Percentiles rank a stretch among this genome's conserved stretches.
Conservation (phyloP, 2,329 filamentous ascomycete species). For the Penicillium expansum region DNA sequence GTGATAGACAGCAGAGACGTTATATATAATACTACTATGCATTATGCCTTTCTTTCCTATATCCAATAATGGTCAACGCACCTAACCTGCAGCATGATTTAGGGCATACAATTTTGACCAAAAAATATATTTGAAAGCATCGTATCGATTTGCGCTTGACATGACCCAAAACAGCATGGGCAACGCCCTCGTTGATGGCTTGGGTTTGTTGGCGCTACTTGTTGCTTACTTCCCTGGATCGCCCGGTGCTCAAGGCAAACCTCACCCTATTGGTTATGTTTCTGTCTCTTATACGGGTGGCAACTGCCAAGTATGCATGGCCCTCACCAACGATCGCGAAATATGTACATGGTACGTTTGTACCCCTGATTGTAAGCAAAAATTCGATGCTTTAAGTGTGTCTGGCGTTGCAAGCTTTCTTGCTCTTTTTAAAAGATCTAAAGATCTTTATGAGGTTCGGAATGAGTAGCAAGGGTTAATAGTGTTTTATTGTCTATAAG, state of each 20-base stretch:
- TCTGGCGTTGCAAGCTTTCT: background rate
- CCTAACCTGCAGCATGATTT: background rate
- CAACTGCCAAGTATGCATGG: background rate
- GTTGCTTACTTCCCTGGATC: background rate
- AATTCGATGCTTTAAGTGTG: background rate
- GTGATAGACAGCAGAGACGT: background rate
- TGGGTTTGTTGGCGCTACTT: background rate
- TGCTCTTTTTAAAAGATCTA: no score
- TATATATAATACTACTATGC: no score
- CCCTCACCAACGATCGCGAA: background rate
- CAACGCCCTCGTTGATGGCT: background rate
- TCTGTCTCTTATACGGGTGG: background rate
- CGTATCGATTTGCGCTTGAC: background rate
- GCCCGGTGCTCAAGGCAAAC: background rate
- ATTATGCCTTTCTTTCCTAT: background rate
- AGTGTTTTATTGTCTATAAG: background rate
- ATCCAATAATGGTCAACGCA: no score
- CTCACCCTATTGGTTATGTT: background rate
- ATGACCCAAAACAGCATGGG: background rate
- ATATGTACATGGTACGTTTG: background rate
- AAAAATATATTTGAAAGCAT: background rate
- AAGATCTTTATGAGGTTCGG: no score
- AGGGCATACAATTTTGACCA: background rate
- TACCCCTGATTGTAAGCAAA: background rate
- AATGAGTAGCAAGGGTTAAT: background rate